Percentiles rank a stretch among this genome's conserved stretches.
phyloP scores from a whole-genome alignment of 1,284 basidiomycete genomes.

The Fereydounia khargensis region DNA sequence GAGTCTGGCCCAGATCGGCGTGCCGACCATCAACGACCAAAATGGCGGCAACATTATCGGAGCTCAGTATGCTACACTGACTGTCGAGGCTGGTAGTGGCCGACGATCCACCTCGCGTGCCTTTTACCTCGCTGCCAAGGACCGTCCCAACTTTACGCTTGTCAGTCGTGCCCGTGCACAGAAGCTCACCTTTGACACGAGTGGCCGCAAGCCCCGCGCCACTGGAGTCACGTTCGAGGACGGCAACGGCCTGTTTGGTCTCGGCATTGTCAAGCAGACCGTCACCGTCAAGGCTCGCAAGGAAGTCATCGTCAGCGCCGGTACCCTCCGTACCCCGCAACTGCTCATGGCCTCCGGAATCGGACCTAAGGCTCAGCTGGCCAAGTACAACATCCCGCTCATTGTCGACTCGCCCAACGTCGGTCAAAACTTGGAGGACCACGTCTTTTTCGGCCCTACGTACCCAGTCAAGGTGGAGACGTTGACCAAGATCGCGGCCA shows the following conservation, averaged over 20 bases:
- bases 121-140: conserved; percentile 23
- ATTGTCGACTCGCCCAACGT: conserved; percentile 26
- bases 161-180: conserved; percentile 42
- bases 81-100: conserved; percentile 19
- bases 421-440: conserved; percentile 46
- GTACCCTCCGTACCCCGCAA: conserved; percentile 51
- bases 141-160: conserved; percentile 45
- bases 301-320: conserved; percentile 51
- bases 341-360: conserved; percentile 49
- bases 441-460: conserved; percentile 38
- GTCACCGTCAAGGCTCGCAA: conserved; percentile 26
- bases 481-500: conserved; percentile 23
- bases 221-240: conserved; percentile 28
- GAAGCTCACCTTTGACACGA: conserved; percentile 53
- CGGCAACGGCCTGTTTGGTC: not conserved
- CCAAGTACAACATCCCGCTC: conserved; percentile 16
- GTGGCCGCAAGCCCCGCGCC: conserved; percentile 54
- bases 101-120: conserved; percentile 32
- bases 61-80: conserved; percentile 46
- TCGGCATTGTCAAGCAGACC: conserved; percentile 8
- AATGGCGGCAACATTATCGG: conserved; percentile 48
- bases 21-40: conserved; percentile 29
- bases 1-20: conserved; percentile 31
- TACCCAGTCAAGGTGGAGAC: conserved; percentile 38
- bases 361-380: conserved; percentile 28